Conservation (phyloP, 2,329 filamentous ascomycete species). For the Cercospora sojina region DNA sequence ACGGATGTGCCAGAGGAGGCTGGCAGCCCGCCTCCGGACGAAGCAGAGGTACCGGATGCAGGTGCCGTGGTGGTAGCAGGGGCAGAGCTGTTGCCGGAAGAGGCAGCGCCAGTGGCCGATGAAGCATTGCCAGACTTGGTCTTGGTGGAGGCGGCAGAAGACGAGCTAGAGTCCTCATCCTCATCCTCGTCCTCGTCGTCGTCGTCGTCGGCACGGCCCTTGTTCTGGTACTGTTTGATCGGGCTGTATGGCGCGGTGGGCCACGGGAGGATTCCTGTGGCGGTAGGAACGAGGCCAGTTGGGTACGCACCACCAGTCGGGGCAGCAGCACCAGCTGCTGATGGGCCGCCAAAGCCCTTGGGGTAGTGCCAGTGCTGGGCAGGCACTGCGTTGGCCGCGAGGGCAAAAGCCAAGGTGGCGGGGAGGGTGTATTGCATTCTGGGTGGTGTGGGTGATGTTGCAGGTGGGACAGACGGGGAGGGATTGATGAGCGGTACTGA, state of each 20-base stretch:
- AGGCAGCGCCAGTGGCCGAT: background rate
- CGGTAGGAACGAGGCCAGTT: slow-evolving; percentile 21
- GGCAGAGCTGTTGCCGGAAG: slow-evolving; percentile 16
- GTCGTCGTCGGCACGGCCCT: slow-evolving; percentile 7
- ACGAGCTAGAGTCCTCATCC: slow-evolving; percentile 12
- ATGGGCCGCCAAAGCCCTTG: slow-evolving; percentile 5
- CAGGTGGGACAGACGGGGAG: background rate
- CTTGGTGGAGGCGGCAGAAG: slow-evolving; percentile 5
- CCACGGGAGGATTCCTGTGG: slow-evolving; percentile 5
- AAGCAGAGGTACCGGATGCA: background rate
- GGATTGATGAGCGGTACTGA: background rate
- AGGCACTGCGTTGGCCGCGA: slow-evolving; percentile 21
- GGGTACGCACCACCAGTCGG: background rate
- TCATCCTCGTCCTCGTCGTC: slow-evolving; percentile 20
- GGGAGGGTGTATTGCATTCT: slow-evolving; percentile 23
- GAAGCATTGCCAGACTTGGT: slow-evolving; percentile 3
- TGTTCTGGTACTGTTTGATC: background rate
- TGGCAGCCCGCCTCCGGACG: slow-evolving; percentile 39
- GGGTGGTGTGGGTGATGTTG: slow-evolving; percentile 1
- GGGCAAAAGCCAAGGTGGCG: slow-evolving; percentile 20
- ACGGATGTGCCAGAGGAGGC: slow-evolving; percentile 43
- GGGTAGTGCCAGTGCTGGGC: slow-evolving; percentile 15
- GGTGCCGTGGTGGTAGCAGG: slow-evolving; percentile 14
- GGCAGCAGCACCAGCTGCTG: background rate
- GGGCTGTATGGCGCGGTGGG: slow-evolving; percentile 11